Base-by-base conservation (phyloP, 2,329 filamentous ascomycete species). In the Sporothrix protearum region DNA sequence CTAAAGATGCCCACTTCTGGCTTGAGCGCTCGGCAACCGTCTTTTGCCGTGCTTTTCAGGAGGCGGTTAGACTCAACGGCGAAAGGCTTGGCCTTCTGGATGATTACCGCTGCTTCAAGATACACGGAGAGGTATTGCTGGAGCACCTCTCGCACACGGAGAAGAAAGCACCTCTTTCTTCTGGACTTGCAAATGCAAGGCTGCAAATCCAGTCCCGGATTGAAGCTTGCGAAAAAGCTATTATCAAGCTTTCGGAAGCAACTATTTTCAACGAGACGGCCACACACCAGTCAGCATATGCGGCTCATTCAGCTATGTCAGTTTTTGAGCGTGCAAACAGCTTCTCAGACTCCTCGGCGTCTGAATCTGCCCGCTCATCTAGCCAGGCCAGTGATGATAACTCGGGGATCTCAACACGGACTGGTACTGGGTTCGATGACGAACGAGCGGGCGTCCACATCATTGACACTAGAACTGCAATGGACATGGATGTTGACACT, bases 291-390 rank as follows among this genome's bases (percentile, higher is more conserved):
- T 76, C 63, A 73, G 36, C 28, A 33, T 39, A 67, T 19, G 78
- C 78, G 0, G 77, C 79, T 1, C 74, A 77, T 6, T 77, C 78
- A 39, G 79, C 81, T 39, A 76, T 79, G 0, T 86, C 84, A 0
- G 83, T 87, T 0, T 87, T 87, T 71, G 85, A 87, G 73, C 80
- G 83, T 25, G 81, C 82, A 3, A 85, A 82, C 73, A 85, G 82
- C 71, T 77, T 82, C 8, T 86, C 85, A 0, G 84, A 85, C 71
- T 80, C 80, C 3, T 83, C 83, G 5, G 82, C 83, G 28, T 82
- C 83, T 8, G 61, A 28, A 8, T 28, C 69, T 0, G 79, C 80
- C n/a, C 82, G 81, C 0, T 80, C 82, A 1, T 77, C 78, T 5
- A 81, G 79, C 71, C 78, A 79, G 39, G 77, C 72, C 66, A 82